Base-by-base conservation (phyloP, 2,329 filamentous ascomycete genomes). In the Sporothrix euskadiensis region DNA sequence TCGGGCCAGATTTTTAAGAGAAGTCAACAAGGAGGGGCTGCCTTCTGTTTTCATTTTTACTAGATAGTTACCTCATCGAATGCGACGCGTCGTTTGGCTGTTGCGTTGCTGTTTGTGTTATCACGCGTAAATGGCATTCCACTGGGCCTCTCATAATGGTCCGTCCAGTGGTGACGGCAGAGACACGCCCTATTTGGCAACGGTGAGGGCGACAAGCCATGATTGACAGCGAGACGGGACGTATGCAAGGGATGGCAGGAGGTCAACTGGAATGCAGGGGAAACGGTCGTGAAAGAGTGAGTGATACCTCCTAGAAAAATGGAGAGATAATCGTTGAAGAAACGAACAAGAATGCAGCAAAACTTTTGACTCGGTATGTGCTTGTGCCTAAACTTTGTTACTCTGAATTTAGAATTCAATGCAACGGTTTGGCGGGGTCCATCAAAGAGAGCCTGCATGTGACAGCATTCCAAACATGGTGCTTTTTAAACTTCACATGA, bases 101-200 rank as follows among this genome's bases (percentile, higher is more conserved):
- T 9, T 26, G 10, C 4, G 14, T 4, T 26, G 61, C 35, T 56
- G 19, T 35, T 54, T 69, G 47, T 39, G 7, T 70, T 57, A 2
- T 57, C 32, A 59, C 68, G 68, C 68, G 68, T 70, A 44, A 44
- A 70, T 44, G 16, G 68, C 68, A 70, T 59, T 70, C 68, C 39
- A 1, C 10, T 6, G 16, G 35, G 19, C 35, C 30, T 16, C 7
- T 56, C 44, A 4, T 47, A 7, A 7, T 47, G 61, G 61, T 26
- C 61, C 9, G 10, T 10, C 52, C 22, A 30, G 22, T 30, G 22
- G 22, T 9, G 9, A 65, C 2, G 12, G 26, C 30, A 26, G 41
- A 66, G 39, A 66, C 61, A 66, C 39, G 19, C 16, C 4, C 22
- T 44, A n/a, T 44, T 66, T 19, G 39, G 14, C 30, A 68, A 68